Base-by-base conservation (phyloP, 129 eudicot species). In the Centaurea solstitialis region DNA sequence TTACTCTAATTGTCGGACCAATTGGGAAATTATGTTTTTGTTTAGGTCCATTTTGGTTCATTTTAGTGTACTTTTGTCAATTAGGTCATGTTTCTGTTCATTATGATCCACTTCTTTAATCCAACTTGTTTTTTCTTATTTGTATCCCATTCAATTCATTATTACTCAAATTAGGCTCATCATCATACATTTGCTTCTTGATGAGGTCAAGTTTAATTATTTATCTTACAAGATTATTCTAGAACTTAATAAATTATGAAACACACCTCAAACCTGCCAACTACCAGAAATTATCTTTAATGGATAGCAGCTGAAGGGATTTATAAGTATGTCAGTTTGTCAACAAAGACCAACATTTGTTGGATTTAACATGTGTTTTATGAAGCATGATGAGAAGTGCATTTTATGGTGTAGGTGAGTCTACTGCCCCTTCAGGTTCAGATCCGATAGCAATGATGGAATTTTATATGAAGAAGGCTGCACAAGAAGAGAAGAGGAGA, bases 381-480 rank as follows among this genome's bases (percentile, higher is more conserved):
- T 41, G 47, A 41, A 41, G 47, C 47, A 41, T 41, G 9, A 0
- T 41, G 47, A 7, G 15, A 64, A 6, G 5, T 64, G 68, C 68
- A 10, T 21, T 9, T 64, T 64, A 11, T 64, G 68, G 68, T 78
- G 43, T 68, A 90, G 94, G 87, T 79, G 90, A 90, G 75, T 78
- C 83, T 69, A 90, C 83, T 83, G 85, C 72, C 21, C 88, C 85
- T 61, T 18, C 83, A 45, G 86, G 85, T 21, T 70, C 90, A 24
- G 95, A 90, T 82, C 95, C 95, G 21, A 68, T 90, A 81, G 92
- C 92, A 18, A 88, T 90, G 95, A 88, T 90, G 92, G 95, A 90
- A 81, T 90, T 74, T 74, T 90, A 90, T 76, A 77, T 80, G 92
- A 90, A 90, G 76, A 90, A 90, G 81, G 95, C 95, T 33, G 95